These are phyloP conservation scores for Sclerotinia glacialis DNA, from an alignment of 2,329 filamentous ascomycete genomes.

Conservation along the genomic window DNA sequence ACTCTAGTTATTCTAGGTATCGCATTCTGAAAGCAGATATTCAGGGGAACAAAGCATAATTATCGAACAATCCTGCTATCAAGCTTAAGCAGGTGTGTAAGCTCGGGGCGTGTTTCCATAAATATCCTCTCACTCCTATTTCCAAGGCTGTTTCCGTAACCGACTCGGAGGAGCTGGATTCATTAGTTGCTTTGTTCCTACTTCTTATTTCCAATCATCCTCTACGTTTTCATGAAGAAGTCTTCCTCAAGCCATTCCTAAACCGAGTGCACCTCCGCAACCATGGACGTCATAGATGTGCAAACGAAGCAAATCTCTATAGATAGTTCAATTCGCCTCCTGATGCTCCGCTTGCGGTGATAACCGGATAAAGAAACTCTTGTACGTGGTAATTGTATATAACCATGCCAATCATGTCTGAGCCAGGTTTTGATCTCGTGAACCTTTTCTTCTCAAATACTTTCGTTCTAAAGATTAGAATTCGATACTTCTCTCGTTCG, in stretches of 20 bases:
- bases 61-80: not conserved
- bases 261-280: not conserved
- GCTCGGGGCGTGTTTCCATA: not conserved
- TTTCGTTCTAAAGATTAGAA: slow-evolving; percentile 10
- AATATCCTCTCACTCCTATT: not conserved
- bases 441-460: slow-evolving; percentile 7
- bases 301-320: not conserved
- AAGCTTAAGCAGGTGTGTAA: not conserved
- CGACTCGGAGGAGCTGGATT: not conserved
- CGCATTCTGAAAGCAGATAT: not conserved
- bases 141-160: not conserved
- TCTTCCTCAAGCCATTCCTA: not conserved
- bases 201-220: not conserved
- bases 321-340: not conserved
- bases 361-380: slow-evolving; percentile 8
- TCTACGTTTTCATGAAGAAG: not conserved
- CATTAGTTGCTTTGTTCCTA: slow-evolving; percentile 5
- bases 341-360: slow-evolving; percentile 2
- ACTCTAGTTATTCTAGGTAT: not conserved
- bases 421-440: not conserved
- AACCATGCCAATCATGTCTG: slow-evolving; percentile 18
- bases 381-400: not conserved
- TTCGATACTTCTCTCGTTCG: slow-evolving; percentile 5
- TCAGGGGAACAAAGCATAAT: not conserved
- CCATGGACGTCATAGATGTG: not conserved